These are phyloP conservation scores for Mucor saturninus DNA, from an alignment of 371 early-diverging fungal species.

Conservation along the genomic window DNA sequence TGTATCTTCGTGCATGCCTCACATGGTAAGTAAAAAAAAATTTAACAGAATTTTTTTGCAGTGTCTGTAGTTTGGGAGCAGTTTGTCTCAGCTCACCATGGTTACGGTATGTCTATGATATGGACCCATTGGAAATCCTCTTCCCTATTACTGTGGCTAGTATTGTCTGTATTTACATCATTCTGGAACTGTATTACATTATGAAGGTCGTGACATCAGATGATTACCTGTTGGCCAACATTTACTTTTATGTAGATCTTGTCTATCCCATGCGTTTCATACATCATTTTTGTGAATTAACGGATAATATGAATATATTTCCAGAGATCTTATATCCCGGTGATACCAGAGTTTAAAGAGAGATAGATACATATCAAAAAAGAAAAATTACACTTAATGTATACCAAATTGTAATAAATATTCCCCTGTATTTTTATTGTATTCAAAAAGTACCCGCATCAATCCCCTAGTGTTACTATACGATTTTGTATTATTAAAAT, in stretches of 20 bases:
- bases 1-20: neutral
- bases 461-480: too few species aligned
- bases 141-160: constrained; percentile 37
- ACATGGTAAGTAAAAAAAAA: neutral
- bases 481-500: too few species aligned
- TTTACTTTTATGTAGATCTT: constrained; percentile 48
- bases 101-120: constrained; percentile 22
- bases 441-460: too few species aligned
- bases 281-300: constrained; percentile 55
- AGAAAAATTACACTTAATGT: too few species aligned
- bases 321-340: constrained; percentile 36
- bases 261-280: constrained; percentile 54
- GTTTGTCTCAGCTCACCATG: constrained; percentile 23
- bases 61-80: constrained; percentile 28
- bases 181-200: constrained; percentile 49
- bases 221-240: constrained; percentile 50
- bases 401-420: too few species aligned
- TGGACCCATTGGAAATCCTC: constrained; percentile 41
- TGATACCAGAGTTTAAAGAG: constrained; percentile 8
- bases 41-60: neutral
- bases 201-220: constrained; percentile 42
- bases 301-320: constrained; percentile 40
- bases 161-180: constrained; percentile 39
- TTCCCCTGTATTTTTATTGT: too few species aligned
- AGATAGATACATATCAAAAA: too few species aligned